Evolutionary conservation across 2,329 filamentous ascomycete species (phyloP).

Genomic region (Myotisia sp.): DNA sequence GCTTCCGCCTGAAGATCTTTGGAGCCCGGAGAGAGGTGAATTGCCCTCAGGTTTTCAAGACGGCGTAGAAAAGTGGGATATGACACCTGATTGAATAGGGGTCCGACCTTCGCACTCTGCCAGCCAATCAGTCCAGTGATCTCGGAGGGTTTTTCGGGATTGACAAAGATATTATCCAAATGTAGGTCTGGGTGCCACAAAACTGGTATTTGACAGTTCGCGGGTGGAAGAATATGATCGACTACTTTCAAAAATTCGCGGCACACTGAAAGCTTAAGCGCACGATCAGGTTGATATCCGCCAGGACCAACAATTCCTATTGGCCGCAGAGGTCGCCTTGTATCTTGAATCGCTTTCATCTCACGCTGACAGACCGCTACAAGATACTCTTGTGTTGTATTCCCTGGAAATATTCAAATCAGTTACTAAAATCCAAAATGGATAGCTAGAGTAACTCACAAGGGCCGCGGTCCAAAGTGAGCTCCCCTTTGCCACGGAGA

Average conservation of each 20-base stretch:
- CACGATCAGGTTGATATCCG: conserved; percentile 4
- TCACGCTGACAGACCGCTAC: too few species aligned
- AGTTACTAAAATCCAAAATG: too few species aligned
- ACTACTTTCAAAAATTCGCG: not conserved
- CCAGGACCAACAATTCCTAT: conserved; percentile 2
- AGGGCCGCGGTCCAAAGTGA: too few species aligned
- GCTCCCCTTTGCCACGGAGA: conserved; percentile 3
- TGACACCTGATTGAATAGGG: conserved; percentile 16
- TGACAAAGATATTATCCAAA: conserved; percentile 21
- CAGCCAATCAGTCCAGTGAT: conserved; percentile 22
- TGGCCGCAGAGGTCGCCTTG: conserved; percentile 1
- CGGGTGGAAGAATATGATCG: not conserved
- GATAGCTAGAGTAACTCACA: too few species aligned
- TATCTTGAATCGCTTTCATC: too few species aligned
- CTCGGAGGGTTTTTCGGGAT: conserved; percentile 14
- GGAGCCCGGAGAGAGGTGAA: not conserved
- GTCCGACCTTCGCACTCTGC: conserved; percentile 19
- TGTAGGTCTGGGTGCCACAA: conserved; percentile 21
- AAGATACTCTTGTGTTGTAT: too few species aligned
- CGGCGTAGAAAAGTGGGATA: conserved; percentile 3
- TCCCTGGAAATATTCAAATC: too few species aligned
- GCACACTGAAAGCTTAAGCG: conserved; percentile 2
- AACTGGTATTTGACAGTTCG: not conserved
- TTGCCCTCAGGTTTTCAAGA: too few species aligned
- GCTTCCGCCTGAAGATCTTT: conserved; percentile 2